Evolutionary conservation across 2,329 filamentous ascomycete genomes (phyloP).

Genomic region (Sporothrix phasma): DNA sequence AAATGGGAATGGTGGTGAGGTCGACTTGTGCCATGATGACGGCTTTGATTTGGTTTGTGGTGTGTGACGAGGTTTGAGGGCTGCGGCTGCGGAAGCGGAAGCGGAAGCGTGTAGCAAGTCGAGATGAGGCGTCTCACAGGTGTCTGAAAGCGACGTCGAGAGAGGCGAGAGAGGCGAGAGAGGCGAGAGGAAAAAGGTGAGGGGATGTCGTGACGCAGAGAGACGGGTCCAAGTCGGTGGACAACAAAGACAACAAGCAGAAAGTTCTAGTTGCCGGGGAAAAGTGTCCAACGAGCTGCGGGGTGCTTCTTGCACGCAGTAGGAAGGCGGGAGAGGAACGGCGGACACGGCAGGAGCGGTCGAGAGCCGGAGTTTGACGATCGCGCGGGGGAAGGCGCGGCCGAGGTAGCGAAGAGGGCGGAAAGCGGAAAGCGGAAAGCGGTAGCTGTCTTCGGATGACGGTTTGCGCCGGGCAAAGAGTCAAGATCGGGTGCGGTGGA

Average conservation of each 20-base stretch:
- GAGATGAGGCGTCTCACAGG: background rate
- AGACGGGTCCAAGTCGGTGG: background rate
- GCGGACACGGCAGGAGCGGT: background rate
- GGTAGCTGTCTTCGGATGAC: no score
- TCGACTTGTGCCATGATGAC: conserved; percentile 48
- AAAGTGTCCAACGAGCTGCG: background rate
- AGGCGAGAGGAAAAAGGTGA: background rate
- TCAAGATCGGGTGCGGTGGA: background rate
- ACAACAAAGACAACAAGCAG: background rate
- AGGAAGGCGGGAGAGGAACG: conserved; percentile 6
- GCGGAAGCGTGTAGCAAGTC: background rate
- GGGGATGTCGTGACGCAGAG: background rate
- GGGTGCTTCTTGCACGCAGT: conserved; percentile 14
- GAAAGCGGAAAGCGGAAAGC: background rate
- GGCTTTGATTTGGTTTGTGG: background rate
- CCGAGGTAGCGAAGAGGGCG: background rate
- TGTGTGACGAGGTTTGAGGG: background rate
- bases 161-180: background rate
- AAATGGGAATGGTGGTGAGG: conserved; percentile 58
- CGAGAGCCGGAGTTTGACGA: background rate
- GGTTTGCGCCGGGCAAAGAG: conserved; percentile 14
- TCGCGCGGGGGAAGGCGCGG: conserved; percentile 9
- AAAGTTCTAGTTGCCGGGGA: background rate
- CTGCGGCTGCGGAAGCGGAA: background rate
- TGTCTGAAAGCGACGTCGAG: background rate